These are phyloP conservation scores for Colletotrichum sp. DNA, from an alignment of 2,329 filamentous ascomycete species.

Conservation along the genomic window DNA sequence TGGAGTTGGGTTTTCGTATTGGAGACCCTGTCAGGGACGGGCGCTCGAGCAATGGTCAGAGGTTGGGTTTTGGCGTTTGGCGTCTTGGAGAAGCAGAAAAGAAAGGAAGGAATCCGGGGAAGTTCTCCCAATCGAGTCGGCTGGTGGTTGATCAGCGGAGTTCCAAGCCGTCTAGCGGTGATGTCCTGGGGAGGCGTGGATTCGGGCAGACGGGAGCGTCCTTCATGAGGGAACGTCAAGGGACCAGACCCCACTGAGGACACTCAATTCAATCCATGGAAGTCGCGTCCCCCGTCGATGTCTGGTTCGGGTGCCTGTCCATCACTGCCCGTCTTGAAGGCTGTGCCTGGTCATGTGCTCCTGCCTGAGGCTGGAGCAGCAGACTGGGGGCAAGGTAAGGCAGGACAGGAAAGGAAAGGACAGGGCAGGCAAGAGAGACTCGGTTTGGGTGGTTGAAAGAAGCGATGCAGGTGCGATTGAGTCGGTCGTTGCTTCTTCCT, in stretches of 20 bases:
- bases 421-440: not conserved
- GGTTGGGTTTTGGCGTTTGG: not conserved
- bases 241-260: not conserved
- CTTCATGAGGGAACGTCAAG: not conserved
- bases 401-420: not conserved
- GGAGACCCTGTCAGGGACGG: not conserved
- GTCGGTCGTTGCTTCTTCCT: not conserved
- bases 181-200: not conserved
- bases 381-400: not conserved
- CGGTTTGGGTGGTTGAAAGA: not conserved
- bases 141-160: conserved; percentile 16
- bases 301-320: not conserved
- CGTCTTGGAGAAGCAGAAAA: not conserved
- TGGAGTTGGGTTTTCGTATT: not conserved
- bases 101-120: conserved; percentile 11
- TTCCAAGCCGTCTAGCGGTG: not conserved
- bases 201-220: not conserved
- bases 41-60: not conserved
- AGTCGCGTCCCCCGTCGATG: not conserved
- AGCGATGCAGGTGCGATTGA: not conserved
- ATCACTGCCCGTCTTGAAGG: not conserved
- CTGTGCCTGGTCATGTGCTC: not conserved
- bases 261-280: not conserved
- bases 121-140: not conserved
- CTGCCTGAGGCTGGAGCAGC: not conserved